phyloP scores from a whole-genome alignment of 805 yeast genomes.

The Hermanozyma aechmeae region DNA sequence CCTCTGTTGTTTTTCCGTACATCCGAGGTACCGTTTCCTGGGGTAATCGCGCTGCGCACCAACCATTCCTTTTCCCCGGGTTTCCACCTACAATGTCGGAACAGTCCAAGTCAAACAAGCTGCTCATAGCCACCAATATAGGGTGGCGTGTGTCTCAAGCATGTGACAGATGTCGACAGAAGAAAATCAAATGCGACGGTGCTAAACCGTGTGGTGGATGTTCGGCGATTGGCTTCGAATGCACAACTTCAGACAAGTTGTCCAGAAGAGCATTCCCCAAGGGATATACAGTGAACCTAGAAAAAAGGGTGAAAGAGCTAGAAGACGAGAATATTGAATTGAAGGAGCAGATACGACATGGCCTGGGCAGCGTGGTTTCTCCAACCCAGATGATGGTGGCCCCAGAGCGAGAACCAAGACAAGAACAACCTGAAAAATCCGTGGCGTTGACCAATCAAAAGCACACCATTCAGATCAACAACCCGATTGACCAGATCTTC shows the following conservation, averaged over 20 bases:
- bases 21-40: too few relatives aligned
- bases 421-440: too few relatives aligned
- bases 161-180: conserved; percentile 62
- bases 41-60: too few relatives aligned
- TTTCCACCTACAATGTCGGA: too few relatives aligned
- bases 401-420: too few relatives aligned
- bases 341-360: conserved; percentile 1
- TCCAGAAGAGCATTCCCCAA: conserved; percentile 73
- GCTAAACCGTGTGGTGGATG: conserved; percentile 65
- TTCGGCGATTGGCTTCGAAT: conserved; percentile 51
- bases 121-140: conserved; percentile 26
- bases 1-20: too few relatives aligned
- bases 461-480: conserved; percentile 23
- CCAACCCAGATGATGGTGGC: too few relatives aligned
- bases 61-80: too few relatives aligned
- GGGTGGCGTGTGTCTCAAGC: conserved; percentile 64
- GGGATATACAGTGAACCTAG: conserved; percentile 72
- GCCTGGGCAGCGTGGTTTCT: too few relatives aligned
- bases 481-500: conserved; percentile 37
- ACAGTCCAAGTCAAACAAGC: too few relatives aligned
- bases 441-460: conserved; percentile 1
- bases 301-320: conserved; percentile 47
- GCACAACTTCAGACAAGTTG: conserved; percentile 64
- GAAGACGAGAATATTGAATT: conserved; percentile 36
- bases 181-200: conserved; percentile 34